Evolutionary conservation across 495 filamentous ascomycete species (phyloP), one percentile per base, ranked within the genome.

Genomic region (Podospora appendiculata): DNA sequence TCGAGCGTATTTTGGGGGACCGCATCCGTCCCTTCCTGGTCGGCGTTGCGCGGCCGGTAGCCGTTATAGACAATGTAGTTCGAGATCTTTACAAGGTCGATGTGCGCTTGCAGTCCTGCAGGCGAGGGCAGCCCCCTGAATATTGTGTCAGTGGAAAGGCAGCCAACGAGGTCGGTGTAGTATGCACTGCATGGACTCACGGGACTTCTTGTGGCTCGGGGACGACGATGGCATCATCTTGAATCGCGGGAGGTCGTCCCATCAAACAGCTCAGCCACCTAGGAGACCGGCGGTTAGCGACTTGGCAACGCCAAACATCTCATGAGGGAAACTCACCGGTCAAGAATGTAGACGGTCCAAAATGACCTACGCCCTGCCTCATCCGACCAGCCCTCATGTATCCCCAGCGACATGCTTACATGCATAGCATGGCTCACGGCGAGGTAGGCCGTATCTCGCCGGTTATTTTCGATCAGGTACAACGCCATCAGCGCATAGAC

Each of bases 291-390:
- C 8, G 11, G 4, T 17, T 19, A 7, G 8, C 13, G 8, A 12
- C 33, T 19, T 19, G 14, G 19, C 5, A 10, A 54, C 17, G 14
- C 13, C n/a, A 46, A 13, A 16, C 5, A 11, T 8, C 6, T 14
- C 19, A 40, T 39, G n/a, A 19, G 38, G 32, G 7, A 32, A 17
- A 14, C 61, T 54, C 53, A 73, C 61, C 70, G 57, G 43, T 75
- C 72, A 12, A 75, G 45, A 17, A 67, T 64, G 43, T 69, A 74
- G 12, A 72, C 56, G 8, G 67, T 74, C 72, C 72, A 75, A 34
- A 75, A 75, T 6, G 57, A 55, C 41, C 72, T 52, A 38, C 67
- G 65, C 0, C 56, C 57, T n/a, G 41, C 18, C 48, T 72, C 70
- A 43, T 61, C 55, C 2, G 58, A 53, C 8, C 56, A 49, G 8